phyloP scores from a whole-genome alignment of 31 red algal genomes.

The Endocladia muricata region DNA sequence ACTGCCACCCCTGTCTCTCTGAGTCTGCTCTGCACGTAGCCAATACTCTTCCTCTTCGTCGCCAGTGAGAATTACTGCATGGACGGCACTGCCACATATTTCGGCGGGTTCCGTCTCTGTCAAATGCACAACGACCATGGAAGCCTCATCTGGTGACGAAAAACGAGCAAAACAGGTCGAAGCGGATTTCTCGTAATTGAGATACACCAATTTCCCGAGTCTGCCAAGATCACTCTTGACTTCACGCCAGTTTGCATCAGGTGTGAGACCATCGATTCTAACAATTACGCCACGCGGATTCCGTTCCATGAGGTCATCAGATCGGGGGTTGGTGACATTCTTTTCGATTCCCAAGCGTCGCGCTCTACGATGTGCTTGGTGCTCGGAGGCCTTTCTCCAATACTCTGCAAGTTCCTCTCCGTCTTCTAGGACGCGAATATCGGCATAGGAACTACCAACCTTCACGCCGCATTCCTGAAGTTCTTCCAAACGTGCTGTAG shows the following conservation, averaged over 20 bases:
- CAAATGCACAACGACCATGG: not conserved
- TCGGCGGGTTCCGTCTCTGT: not conserved
- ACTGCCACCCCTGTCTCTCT: not conserved
- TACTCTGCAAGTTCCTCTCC: slow-evolving; percentile 46
- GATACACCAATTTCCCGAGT: slow-evolving; percentile 28
- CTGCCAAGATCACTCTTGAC: slow-evolving; percentile 6
- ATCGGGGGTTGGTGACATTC: not conserved
- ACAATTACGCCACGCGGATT: slow-evolving; percentile 52
- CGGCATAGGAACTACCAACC: not conserved
- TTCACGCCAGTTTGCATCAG: slow-evolving; percentile 14
- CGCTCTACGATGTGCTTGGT: slow-evolving; percentile 7
- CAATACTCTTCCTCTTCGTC: slow-evolving; percentile 64
- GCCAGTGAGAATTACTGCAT: slow-evolving; percentile 29
- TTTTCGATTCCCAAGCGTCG: not conserved
- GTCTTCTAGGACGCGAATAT: slow-evolving; percentile 36
- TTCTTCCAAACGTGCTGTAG: not conserved
- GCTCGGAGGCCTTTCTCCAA: slow-evolving; percentile 27
- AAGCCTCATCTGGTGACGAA: slow-evolving; percentile 13
- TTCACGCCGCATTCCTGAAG: slow-evolving; percentile 25
- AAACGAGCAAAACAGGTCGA: slow-evolving; percentile 27
- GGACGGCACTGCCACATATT: slow-evolving; percentile 23
- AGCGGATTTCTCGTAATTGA: slow-evolving; percentile 1
- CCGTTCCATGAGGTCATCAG: not conserved
- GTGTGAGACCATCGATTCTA: slow-evolving; percentile 24
- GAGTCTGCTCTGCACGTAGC: slow-evolving; percentile 7